Conservation (phyloP, 805 yeast species). For the Naumovozyma baii region DNA sequence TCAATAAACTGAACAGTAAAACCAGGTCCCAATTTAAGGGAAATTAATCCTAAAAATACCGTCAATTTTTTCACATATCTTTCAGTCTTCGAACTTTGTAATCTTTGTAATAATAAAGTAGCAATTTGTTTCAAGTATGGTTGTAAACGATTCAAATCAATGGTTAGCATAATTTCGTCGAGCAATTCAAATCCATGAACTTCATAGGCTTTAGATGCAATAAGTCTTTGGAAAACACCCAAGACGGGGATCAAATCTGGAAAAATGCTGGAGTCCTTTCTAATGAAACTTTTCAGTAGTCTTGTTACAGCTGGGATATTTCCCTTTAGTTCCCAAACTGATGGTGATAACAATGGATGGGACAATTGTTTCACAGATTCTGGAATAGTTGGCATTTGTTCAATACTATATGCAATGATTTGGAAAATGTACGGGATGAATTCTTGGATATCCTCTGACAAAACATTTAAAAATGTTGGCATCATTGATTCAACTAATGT, state of each 20-base stretch:
- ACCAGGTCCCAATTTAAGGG: slow-evolving; percentile 38
- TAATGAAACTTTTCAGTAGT: slow-evolving; percentile 57
- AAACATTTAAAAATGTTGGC: slow-evolving; percentile 55
- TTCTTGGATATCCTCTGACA: slow-evolving; percentile 84
- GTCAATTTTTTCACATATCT: slow-evolving; percentile 65
- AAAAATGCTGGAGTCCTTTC: slow-evolving; percentile 29
- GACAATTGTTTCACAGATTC: slow-evolving; percentile 53
- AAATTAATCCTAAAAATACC: slow-evolving; percentile 47
- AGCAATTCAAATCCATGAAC: slow-evolving; percentile 75
- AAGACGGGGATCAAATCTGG: slow-evolving; percentile 63
- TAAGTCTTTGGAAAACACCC: slow-evolving; percentile 93
- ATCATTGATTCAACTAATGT: slow-evolving; percentile 39
- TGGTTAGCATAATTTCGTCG: slow-evolving; percentile 51
- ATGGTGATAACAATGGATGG: slow-evolving; percentile 79
- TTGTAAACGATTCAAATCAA: slow-evolving; percentile 43
- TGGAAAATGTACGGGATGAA: slow-evolving; percentile 91
- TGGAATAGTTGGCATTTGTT: slow-evolving; percentile 47
- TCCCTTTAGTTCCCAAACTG: slow-evolving; percentile 87
- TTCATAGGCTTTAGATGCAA: slow-evolving; percentile 78
- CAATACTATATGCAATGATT: slow-evolving; percentile 70
- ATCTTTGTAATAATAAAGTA: slow-evolving; percentile 62
- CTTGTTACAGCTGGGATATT: slow-evolving; percentile 90
- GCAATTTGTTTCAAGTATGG: slow-evolving; percentile 64
- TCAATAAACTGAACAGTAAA: slow-evolving; percentile 61
- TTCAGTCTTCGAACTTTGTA: slow-evolving; percentile 75